phyloP scores from a whole-genome alignment of 1,284 basidiomycete species.

The Apiotrichum akiyoshidainum region DNA sequence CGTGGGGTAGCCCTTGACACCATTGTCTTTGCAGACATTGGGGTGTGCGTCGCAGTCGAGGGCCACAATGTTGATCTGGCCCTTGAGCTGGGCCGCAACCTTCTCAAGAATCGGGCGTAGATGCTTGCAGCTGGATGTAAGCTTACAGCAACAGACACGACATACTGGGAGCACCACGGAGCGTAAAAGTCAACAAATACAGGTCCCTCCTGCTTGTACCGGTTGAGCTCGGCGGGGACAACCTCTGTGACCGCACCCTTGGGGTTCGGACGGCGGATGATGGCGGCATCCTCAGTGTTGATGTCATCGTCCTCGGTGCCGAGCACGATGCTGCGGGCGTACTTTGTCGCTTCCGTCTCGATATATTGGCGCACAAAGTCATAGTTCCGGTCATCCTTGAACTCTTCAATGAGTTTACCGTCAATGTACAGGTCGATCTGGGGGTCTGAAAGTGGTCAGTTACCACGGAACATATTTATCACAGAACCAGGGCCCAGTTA shows the following conservation, averaged over 20 bases:
- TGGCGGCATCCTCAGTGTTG: conserved; percentile 1
- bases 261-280: conserved; percentile 54
- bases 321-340: conserved; percentile 27
- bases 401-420: conserved; percentile 63
- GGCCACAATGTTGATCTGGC: conserved; percentile 70
- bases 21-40: conserved; percentile 62
- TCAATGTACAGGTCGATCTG: conserved; percentile 66
- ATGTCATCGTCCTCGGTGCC: background rate
- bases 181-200: conserved; percentile 86
- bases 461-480: too few species aligned
- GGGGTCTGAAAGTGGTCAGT: conserved; percentile 56
- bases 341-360: conserved; percentile 48
- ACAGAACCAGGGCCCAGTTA: too few species aligned
- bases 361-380: conserved; percentile 59
- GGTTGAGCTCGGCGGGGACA: conserved; percentile 57
- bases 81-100: conserved; percentile 66
- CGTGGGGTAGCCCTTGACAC: conserved; percentile 74
- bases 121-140: conserved; percentile 65
- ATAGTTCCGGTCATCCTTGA: conserved; percentile 57
- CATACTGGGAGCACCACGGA: conserved; percentile 82
- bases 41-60: conserved; percentile 78
- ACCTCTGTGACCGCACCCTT: conserved; percentile 63
- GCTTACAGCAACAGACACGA: conserved; percentile 1
- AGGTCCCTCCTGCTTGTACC: conserved; percentile 59
- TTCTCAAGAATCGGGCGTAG: conserved; percentile 71